These are phyloP conservation scores for Hyaloperonospora brassicae DNA, from an alignment of 352 stramenopile species.

Conservation along the genomic window DNA sequence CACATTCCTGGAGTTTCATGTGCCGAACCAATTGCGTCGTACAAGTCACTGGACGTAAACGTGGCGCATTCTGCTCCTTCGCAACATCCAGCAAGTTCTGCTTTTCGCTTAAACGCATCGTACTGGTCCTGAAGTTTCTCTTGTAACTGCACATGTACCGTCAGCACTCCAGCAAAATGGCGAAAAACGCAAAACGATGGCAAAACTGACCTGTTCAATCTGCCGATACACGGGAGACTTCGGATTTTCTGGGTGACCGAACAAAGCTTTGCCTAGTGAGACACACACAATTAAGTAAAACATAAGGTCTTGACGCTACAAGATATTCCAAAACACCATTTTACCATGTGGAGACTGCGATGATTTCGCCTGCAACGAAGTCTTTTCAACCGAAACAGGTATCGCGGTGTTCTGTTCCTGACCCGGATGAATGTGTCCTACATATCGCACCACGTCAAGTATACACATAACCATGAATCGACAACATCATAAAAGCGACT, in stretches of 20 bases:
- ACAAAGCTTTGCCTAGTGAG: slow-evolving; percentile 35
- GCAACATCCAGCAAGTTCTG: slow-evolving; percentile 30
- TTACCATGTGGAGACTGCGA: slow-evolving; percentile 23
- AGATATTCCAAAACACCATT: background rate
- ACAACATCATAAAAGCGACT: background rate
- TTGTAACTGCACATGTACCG: slow-evolving; percentile 28
- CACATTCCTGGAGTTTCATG: slow-evolving; percentile 31
- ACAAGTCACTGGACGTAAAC: slow-evolving; percentile 66
- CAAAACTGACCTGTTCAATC: slow-evolving; percentile 37
- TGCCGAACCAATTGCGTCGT: slow-evolving; percentile 57
- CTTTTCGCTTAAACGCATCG: slow-evolving; percentile 42
- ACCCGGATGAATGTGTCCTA: slow-evolving; percentile 64
- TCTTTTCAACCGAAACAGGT: slow-evolving; percentile 7
- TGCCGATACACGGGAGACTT: slow-evolving; percentile 57
- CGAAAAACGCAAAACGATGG: background rate
- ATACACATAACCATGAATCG: background rate
- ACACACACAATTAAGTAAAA: background rate
- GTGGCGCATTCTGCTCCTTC: slow-evolving; percentile 28
- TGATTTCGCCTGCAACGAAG: slow-evolving; percentile 21
- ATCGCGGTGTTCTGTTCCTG: slow-evolving; percentile 24
- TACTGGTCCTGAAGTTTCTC: slow-evolving; percentile 45
- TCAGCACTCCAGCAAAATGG: background rate
- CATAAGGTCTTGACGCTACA: background rate
- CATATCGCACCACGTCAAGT: background rate
- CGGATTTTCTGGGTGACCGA: slow-evolving; percentile 37